A percentile compares a stretch with the other conserved stretches of the same genome.
Evolutionary conservation across 2,329 filamentous ascomycete species (phyloP).

Genomic region (Claviceps sp.): DNA sequence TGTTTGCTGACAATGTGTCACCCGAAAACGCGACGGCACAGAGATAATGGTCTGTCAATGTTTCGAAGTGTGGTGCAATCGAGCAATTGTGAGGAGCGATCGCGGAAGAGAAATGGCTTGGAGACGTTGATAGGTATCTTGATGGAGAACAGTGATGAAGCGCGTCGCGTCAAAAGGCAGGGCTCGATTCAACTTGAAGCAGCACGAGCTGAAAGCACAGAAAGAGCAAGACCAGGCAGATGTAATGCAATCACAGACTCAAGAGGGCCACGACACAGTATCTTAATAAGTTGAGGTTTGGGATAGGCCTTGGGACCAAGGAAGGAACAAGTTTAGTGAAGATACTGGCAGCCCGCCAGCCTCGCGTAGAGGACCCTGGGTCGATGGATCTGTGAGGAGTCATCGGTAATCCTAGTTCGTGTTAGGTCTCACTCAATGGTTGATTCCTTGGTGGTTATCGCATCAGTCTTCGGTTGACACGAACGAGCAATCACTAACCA

Average conservation of each 20-base stretch:
- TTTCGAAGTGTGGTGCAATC: background rate
- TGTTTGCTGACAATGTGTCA: background rate
- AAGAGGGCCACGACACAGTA: background rate
- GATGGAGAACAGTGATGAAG: background rate
- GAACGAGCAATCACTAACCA: background rate
- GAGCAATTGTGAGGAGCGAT: background rate
- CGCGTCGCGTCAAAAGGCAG: background rate
- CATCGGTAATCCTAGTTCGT: conserved; percentile 3
- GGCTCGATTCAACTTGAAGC: background rate
- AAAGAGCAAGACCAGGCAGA: background rate
- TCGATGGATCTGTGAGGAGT: conserved; percentile 4
- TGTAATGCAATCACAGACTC: background rate
- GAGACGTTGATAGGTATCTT: background rate
- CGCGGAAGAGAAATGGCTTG: background rate
- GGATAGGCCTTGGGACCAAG: background rate
- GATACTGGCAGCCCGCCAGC: background rate
- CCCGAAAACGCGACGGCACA: background rate
- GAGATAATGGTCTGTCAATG: background rate
- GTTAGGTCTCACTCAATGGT: background rate
- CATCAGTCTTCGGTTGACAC: background rate
- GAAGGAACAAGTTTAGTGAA: background rate
- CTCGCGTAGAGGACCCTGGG: background rate
- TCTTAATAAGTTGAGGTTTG: background rate
- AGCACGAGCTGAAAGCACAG: background rate
- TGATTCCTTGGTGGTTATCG: background rate